Percentiles rank a stretch among this genome's conserved stretches.
These are phyloP conservation scores for Aschersonia sp. DNA, from an alignment of 2,329 filamentous ascomycete genomes.

Conservation along the genomic window DNA sequence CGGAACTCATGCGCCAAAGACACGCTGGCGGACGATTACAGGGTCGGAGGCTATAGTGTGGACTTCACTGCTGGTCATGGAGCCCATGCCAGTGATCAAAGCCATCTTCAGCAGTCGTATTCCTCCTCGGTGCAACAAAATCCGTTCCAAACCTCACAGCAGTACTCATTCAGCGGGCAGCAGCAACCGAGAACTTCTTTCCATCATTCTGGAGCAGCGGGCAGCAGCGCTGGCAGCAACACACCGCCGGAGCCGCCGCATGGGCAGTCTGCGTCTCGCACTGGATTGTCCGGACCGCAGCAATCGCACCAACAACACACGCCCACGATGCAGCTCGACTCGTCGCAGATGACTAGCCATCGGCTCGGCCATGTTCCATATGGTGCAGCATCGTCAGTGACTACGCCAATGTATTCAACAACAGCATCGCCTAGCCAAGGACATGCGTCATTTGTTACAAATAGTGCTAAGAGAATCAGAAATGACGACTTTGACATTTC, in stretches of 20 bases:
- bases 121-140: slow-evolving; percentile 27
- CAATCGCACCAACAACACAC: slow-evolving; percentile 25
- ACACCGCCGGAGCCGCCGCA: slow-evolving; percentile 25
- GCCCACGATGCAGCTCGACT: slow-evolving; percentile 35
- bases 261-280: slow-evolving; percentile 15
- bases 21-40: slow-evolving; percentile 63
- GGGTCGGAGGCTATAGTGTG: slow-evolving; percentile 60
- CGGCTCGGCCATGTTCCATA: slow-evolving; percentile 40
- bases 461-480: slow-evolving; percentile 34
- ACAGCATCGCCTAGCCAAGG: slow-evolving; percentile 25
- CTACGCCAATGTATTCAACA: slow-evolving; percentile 37
- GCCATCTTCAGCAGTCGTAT: slow-evolving; percentile 49
- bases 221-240: slow-evolving; percentile 26
- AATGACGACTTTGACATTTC: slow-evolving; percentile 45
- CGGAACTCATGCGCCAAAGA: slow-evolving; percentile 58
- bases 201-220: slow-evolving; percentile 26
- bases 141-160: slow-evolving; percentile 5
- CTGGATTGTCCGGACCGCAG: slow-evolving; percentile 25
- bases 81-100: slow-evolving; percentile 49
- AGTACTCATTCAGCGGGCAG: slow-evolving; percentile 5
- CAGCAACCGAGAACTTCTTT: slow-evolving; percentile 27
- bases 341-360: slow-evolving; percentile 35
- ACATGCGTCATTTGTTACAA: slow-evolving; percentile 15
- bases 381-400: slow-evolving; percentile 30
- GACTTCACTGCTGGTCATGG: slow-evolving; percentile 53